Base-by-base conservation (phyloP, 306 rosid species). In the Acacia melanoxylon region DNA sequence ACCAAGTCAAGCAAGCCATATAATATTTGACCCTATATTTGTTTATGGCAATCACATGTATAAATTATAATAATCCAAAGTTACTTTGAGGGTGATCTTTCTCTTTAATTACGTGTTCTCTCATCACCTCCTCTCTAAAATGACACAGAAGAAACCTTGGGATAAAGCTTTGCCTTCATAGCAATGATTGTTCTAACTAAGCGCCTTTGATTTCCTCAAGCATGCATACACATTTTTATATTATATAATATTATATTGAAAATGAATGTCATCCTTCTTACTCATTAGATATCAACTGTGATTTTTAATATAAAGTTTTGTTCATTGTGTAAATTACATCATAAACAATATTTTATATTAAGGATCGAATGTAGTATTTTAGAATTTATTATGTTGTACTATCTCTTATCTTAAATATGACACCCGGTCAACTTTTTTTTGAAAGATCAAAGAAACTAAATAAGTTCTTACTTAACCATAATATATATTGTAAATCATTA, bases 381-480 rank as follows among this genome's bases (percentile, higher is more conserved):
- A 37, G 1, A 37, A 37, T 37, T 37, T 37, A 37, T 37, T 37
- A 37, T 37, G 8, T 5, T 6, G 1, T 37, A 37, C 1, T 37
- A 37, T 0, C 41, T 37, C 41, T 37, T 0, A 6, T 37, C 1
- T 0, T 37, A 37, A 37, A 37, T 37, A 37, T 37, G 5, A 37
- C 1, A 37, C 5, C 1, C 8, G 8, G 5, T 5, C 5, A 0
- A 0, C 0, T 35, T 35, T 35, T 35, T 35, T 4, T 0, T 0
- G 0, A 35, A 35, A 35, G 31, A 35, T 37, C 6, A 37, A 37
- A 6, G 8, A 37, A 37, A 0, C 6, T 37, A 37, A 37, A 37
- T 37, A 37, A 37, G 1, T 37, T n/a, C n/a, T n/a, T 37, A 37
- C 6, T 37, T 6, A 37, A 37, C 8, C 6, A 5, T 6, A 37